Evolutionary conservation across 1,139 yeast genomes (phyloP), one percentile per base, ranked within the genome.

Genomic region (Candida albicans): DNA sequence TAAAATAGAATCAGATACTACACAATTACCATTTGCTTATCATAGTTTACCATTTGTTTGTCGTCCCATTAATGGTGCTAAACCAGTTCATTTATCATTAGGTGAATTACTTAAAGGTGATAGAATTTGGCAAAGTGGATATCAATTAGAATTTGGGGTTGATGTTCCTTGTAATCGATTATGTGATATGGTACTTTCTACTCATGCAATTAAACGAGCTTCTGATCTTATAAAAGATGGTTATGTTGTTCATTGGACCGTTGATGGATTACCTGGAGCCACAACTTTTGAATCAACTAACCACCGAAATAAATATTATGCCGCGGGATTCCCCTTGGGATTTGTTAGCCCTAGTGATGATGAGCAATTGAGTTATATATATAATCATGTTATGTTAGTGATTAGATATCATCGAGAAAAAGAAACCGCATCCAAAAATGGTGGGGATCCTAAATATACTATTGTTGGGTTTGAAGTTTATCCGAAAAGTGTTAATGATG

Each of bases 391-490:
- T 9, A 84, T 86, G 82, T 59, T 90, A 48, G 93, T 89, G 15
- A 73, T 90, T 37, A 75, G 96, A 55, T 87, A 82, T 63, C 86
- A 89, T 52, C 70, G 73, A 26, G 84, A 83, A 28, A 57, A 33
- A 28, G 27, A 29, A 2, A 10, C 3, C n/a, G n/a, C n/a, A n/a
- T n/a, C n/a, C 4, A n/a, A n/a, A 4, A 10, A 27, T 10, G 8
- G 52, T 25, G 32, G 46, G 10, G 51, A 52, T 57, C 67, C 52
- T 8, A 75, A 75, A 41, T 69, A 76, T 52, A 77, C 87, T 2
- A 87, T 90, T 53, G 96, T 89, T 18, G 97, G 96, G 0, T 87
- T 89, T 55, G 97, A 90, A 65, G 89, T 88, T 8, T 89, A 89
- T 57, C 96, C 96, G 9, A 84, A 82, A 61, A 84, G 95, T 45